Conservation (phyloP, 2,329 filamentous ascomycete genomes). For the Monilinia fructigena region DNA sequence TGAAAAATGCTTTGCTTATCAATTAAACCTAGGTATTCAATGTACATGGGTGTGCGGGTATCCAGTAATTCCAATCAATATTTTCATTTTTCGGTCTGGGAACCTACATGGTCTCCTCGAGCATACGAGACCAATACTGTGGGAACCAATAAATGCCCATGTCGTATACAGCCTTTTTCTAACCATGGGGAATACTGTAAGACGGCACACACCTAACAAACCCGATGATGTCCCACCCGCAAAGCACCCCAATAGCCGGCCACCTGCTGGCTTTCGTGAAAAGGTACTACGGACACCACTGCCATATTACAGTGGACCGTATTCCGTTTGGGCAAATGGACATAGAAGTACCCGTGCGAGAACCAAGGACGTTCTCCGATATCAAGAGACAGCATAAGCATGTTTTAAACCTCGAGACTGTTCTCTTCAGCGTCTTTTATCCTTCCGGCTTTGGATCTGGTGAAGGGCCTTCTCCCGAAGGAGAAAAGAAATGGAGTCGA, state of each 20-base stretch:
- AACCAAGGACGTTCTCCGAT: slow-evolving; percentile 49
- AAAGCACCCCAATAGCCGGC: slow-evolving; percentile 46
- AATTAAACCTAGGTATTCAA: not conserved
- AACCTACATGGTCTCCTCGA: not conserved
- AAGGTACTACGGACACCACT: slow-evolving; percentile 46
- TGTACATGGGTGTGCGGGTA: not conserved
- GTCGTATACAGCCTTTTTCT: not conserved
- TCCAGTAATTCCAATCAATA: not conserved
- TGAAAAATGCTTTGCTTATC: not conserved
- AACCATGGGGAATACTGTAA: not conserved
- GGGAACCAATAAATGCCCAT: not conserved
- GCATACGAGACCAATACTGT: not conserved
- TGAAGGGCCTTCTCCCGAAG: slow-evolving; percentile 42
- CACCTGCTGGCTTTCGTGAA: slow-evolving; percentile 49
- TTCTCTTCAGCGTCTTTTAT: slow-evolving; percentile 66
- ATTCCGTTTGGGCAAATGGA: slow-evolving; percentile 54
- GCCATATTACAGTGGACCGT: slow-evolving; percentile 53
- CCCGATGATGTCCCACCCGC: not conserved
- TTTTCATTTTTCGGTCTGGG: not conserved
- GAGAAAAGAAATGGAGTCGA: slow-evolving; percentile 49
- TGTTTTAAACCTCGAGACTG: slow-evolving; percentile 55
- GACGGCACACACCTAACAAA: not conserved
- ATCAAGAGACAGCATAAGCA: slow-evolving; percentile 50
- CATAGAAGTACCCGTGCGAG: slow-evolving; percentile 51
- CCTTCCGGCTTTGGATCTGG: slow-evolving; percentile 51